These are phyloP conservation scores for Galerina marginata DNA, from an alignment of 768 basidiomycete species.

Conservation along the genomic window DNA sequence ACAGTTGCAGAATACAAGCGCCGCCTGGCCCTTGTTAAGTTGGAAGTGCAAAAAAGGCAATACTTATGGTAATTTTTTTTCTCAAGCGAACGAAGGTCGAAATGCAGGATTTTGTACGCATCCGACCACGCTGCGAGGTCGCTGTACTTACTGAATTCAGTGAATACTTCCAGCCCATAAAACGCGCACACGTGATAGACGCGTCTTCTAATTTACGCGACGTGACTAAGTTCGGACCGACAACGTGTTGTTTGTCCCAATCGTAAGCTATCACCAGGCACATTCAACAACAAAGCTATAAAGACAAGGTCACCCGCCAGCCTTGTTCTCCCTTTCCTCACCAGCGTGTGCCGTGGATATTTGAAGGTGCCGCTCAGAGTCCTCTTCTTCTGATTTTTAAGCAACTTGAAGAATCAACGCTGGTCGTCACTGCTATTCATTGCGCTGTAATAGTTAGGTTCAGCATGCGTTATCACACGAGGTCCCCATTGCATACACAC, in stretches of 20 bases:
- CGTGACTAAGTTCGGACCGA: background rate
- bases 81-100: too few relatives aligned
- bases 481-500: slow-evolving; percentile 1
- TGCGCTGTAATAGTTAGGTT: background rate
- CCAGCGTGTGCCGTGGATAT: background rate
- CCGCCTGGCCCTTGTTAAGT: background rate
- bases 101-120: too few relatives aligned
- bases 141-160: too few relatives aligned
- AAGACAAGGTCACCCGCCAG: background rate
- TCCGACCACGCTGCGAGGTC: too few relatives aligned
- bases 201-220: slow-evolving; percentile 17
- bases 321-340: background rate
- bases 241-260: slow-evolving; percentile 12
- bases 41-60: background rate
- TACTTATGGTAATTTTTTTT: too few relatives aligned
- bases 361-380: background rate
- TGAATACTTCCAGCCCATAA: background rate
- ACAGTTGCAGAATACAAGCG: background rate
- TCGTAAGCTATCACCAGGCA: slow-evolving; percentile 20
- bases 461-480: slow-evolving; percentile 16
- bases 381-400: background rate
- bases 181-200: slow-evolving; percentile 24
- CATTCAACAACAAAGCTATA: slow-evolving; percentile 7
- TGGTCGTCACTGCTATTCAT: background rate
- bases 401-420: slow-evolving; percentile 1